phyloP scores from a whole-genome alignment of 169 alveolate species.

The Neospora caninum region DNA sequence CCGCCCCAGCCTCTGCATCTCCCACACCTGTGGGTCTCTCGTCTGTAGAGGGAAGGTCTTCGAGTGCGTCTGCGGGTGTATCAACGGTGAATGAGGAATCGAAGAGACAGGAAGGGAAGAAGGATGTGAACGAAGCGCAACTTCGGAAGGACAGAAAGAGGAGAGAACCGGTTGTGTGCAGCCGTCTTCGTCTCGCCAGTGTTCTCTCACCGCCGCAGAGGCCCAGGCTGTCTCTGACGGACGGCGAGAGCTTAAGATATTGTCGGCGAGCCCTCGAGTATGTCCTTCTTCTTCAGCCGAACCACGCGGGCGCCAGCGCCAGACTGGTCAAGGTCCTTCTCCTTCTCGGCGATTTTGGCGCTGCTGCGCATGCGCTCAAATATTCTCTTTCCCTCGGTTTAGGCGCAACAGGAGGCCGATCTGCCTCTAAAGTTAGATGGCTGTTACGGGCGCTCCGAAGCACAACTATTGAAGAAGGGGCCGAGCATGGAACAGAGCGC shows the following conservation, averaged over 20 bases:
- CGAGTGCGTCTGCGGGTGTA: not conserved
- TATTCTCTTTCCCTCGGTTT: slow-evolving; percentile 1
- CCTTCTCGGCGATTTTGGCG: slow-evolving; percentile 61
- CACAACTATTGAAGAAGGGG: not conserved
- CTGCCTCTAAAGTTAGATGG: slow-evolving; percentile 54
- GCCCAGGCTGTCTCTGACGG: not conserved
- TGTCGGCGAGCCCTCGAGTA: slow-evolving; percentile 58
- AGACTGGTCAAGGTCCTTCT: slow-evolving; percentile 55
- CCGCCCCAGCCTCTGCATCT: not conserved
- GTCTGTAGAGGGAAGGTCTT: not conserved
- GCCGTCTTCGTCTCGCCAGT: not conserved
- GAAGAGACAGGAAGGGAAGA: not conserved
- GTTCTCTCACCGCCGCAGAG: not conserved
- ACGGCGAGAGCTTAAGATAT: slow-evolving; percentile 29
- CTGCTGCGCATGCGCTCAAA: slow-evolving; percentile 61
- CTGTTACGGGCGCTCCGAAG: slow-evolving; percentile 43
- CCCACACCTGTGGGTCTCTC: not conserved
- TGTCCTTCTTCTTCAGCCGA: slow-evolving; percentile 53
- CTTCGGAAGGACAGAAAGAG: not conserved
- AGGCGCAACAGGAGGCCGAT: slow-evolving; percentile 28
- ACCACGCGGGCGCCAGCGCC: slow-evolving; percentile 52
- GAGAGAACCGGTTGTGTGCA: not conserved
- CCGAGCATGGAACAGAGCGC: not conserved
- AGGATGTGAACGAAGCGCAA: not conserved
- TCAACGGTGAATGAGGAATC: not conserved